Base-by-base conservation (phyloP, 2,329 filamentous ascomycete species). In the Penicillium sp. region DNA sequence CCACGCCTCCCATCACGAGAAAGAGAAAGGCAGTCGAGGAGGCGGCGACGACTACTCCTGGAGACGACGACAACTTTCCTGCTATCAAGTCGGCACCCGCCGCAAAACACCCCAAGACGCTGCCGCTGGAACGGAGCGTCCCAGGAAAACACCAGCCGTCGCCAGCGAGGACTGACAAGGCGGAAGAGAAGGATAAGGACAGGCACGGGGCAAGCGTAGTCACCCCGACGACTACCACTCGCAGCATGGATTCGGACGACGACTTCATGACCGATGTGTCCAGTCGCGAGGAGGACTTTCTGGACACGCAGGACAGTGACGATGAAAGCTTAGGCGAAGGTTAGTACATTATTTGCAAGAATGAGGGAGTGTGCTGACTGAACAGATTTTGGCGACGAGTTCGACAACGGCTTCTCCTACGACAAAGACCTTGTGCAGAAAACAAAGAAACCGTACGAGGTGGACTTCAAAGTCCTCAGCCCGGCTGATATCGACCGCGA, bases 241-340 rank as follows among this genome's bases (percentile, higher is more conserved):
- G 70, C 72, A 83, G 79, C 62, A 97, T 97, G 92, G 91, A 96
- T 77, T 97, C 92, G 8, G 93, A 97, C 66, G 91, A 97, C 68
- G 93, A 97, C 59, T 92, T 92, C 73, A 88, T 94, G 83, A 95
- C 89, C 65, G 85, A 86, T 68, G 81, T 87, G 65, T 93, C 90
- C 43, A 96, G 89, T 68, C 52, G 52, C 23, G 87, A 87, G 43
- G 86, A 87, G 58, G 83, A 83, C 59, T 83, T 90, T 59, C 81
- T 88, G 61, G 89, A 70, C 46, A 74, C 68, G 23, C 75, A 91
- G 66, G 86, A 89, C 59, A 91, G 89, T 64, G 91, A 90, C 55
- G 90, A 91, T 65, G 86, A 77, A 59, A 79, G 74, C 62, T 47
- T 74, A 48, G 72, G 68, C 20, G 74, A 77, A 59, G 74, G 73